A percentile compares a stretch with the other conserved stretches of the same genome.
These are phyloP conservation scores for Lodderomyces elongisporus DNA, from an alignment of 1,139 yeast genomes.

Conservation along the genomic window DNA sequence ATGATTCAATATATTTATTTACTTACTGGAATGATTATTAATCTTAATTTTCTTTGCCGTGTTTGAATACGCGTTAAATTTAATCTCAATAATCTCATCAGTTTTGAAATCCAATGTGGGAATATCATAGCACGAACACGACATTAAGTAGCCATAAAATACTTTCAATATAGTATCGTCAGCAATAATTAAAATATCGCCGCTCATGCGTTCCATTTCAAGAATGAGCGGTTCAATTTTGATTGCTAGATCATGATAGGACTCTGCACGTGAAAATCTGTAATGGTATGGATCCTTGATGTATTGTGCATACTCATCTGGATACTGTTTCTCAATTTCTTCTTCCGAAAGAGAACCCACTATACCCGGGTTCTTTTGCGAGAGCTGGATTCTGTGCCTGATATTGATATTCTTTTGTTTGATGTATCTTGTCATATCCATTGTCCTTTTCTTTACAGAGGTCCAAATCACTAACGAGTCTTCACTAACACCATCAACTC, in stretches of 20 bases:
- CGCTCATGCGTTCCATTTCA: slow-evolving; percentile 88
- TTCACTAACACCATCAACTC: slow-evolving; percentile 45
- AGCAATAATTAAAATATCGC: slow-evolving; percentile 85
- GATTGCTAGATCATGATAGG: slow-evolving; percentile 92
- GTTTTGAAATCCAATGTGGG: slow-evolving; percentile 74
- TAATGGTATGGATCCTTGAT: slow-evolving; percentile 83
- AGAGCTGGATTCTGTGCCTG: slow-evolving; percentile 73
- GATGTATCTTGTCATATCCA: slow-evolving; percentile 72
- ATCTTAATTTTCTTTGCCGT: slow-evolving; percentile 49
- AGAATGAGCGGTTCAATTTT: slow-evolving; percentile 88
- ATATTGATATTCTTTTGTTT: slow-evolving; percentile 54
- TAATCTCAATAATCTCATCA: slow-evolving; percentile 79
- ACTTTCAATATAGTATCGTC: slow-evolving; percentile 89
- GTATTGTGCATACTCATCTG: slow-evolving; percentile 66
- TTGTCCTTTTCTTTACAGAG: slow-evolving; percentile 79
- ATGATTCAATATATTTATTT: too few relatives aligned
- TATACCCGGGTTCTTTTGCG: slow-evolving; percentile 89
- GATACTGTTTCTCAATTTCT: slow-evolving; percentile 55
- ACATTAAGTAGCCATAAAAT: slow-evolving; percentile 90
- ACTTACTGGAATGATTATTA: too few relatives aligned
- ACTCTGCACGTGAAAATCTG: slow-evolving; percentile 87
- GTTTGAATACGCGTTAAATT: slow-evolving; percentile 84
- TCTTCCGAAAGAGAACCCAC: slow-evolving; percentile 63
- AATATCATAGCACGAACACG: slow-evolving; percentile 80
- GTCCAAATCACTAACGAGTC: slow-evolving; percentile 81